phyloP scores from a whole-genome alignment of 202 grass and related monocot genomes.

The Musa balbisiana region DNA sequence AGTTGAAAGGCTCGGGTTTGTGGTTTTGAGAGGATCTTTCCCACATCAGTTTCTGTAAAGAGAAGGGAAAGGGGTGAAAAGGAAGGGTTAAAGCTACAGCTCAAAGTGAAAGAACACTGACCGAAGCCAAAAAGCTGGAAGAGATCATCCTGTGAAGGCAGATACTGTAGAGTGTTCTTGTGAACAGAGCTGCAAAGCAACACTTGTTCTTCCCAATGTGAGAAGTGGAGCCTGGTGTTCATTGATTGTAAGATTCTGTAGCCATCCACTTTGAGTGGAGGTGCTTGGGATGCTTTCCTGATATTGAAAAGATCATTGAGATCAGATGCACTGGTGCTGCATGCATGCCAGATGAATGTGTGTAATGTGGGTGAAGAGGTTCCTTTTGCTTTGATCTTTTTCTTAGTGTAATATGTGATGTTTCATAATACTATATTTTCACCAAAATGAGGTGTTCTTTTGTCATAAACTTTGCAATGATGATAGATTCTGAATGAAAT shows the following conservation, averaged over 20 bases:
- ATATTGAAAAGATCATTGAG: not conserved
- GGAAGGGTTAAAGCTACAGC: not conserved
- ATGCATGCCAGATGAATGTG: not conserved
- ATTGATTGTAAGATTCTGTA: not conserved
- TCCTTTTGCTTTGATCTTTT: not conserved
- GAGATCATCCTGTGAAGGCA: not conserved
- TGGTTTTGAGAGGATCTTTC: not conserved
- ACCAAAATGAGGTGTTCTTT: too few relatives aligned
- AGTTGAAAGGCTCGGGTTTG: not conserved
- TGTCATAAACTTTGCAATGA: not conserved
- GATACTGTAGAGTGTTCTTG: not conserved
- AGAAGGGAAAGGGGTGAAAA: not conserved
- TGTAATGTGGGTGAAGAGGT: not conserved
- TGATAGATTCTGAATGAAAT: not conserved
- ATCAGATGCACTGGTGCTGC: not conserved
- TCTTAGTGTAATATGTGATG: too few relatives aligned
- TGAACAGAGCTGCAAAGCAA: not conserved
- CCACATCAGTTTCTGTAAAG: not conserved
- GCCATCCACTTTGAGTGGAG: not conserved
- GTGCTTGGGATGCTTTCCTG: not conserved
- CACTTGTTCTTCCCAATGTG: not conserved
- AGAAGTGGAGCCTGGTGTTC: not conserved
- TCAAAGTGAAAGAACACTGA: slow-evolving; percentile 1
- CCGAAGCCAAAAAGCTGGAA: not conserved
- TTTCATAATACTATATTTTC: too few relatives aligned